Percentiles rank a stretch among this genome's conserved stretches.
Evolutionary conservation across 2,329 filamentous ascomycete genomes (phyloP).

Genomic region (Fusarium sp.): DNA sequence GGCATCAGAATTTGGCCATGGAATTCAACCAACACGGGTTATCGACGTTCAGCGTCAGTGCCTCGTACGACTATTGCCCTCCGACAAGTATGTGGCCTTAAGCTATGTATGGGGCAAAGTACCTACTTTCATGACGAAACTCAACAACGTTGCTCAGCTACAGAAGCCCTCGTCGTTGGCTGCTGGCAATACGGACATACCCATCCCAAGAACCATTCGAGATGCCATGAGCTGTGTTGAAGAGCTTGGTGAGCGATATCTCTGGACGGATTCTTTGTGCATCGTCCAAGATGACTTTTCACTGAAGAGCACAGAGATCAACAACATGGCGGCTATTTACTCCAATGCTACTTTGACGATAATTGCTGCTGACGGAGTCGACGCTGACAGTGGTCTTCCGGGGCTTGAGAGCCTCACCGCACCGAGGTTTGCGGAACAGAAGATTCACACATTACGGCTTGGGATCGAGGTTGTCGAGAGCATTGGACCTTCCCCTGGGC

Average conservation of each 20-base stretch:
- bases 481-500: not conserved
- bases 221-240: not conserved
- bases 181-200: not conserved
- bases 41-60: not conserved
- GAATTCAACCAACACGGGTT: not conserved
- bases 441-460: not conserved
- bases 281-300: not conserved
- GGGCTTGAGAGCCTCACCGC: not conserved
- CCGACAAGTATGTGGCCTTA: not conserved
- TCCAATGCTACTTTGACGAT: not conserved
- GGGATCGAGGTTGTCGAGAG: not conserved
- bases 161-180: not conserved
- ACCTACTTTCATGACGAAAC: not conserved
- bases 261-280: not conserved
- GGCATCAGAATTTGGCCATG: not conserved
- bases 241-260: not conserved
- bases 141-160: not conserved
- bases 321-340: not conserved
- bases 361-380: not conserved
- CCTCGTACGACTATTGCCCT: not conserved
- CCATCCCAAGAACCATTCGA: not conserved
- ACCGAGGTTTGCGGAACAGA: not conserved
- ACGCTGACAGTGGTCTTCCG: not conserved
- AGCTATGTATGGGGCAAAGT: not conserved
- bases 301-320: not conserved